Conservation (phyloP, 768 basidiomycete genomes). For the Calocera viscosa region DNA sequence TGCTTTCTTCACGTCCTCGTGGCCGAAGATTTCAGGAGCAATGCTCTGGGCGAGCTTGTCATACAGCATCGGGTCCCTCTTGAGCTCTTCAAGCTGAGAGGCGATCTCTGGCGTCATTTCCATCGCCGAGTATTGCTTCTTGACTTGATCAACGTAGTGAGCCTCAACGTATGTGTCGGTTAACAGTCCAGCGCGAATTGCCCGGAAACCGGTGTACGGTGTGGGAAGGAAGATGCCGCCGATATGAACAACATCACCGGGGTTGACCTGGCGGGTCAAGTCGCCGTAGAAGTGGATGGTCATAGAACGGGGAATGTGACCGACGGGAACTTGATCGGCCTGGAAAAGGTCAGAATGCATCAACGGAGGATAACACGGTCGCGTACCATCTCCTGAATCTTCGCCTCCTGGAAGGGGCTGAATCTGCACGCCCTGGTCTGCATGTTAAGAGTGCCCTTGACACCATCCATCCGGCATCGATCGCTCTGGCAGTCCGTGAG, state of each 20-base stretch:
- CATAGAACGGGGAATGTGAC: constrained; percentile 98
- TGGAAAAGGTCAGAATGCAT: constrained; percentile 24
- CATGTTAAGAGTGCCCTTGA: constrained; percentile 90
- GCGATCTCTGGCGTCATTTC: constrained; percentile 78
- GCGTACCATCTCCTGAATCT: constrained; percentile 94
- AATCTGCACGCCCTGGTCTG: constrained; percentile 96
- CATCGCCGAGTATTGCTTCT: constrained; percentile 95
- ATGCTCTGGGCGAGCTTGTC: constrained; percentile 81
- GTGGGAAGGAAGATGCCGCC: constrained; percentile 96
- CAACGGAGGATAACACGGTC: constrained; percentile 1
- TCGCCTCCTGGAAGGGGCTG: constrained; percentile 95
- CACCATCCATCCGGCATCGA: constrained; percentile 74
- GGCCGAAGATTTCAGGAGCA: constrained; percentile 97
- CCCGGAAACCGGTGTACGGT: constrained; percentile 95
- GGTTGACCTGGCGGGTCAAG: constrained; percentile 80
- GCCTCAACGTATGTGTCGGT: constrained; percentile 95
- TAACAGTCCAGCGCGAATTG: constrained; percentile 86
- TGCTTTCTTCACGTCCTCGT: constrained; percentile 94
- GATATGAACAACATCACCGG: constrained; percentile 89
- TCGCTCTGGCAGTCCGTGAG: constrained; percentile 77
- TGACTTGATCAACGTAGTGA: constrained; percentile 83
- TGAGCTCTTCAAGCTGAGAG: constrained; percentile 51
- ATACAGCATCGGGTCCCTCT: constrained; percentile 68
- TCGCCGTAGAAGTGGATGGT: constrained; percentile 87
- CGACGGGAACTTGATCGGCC: constrained; percentile 99